These are phyloP conservation scores for Plasmopara halstedii DNA, from an alignment of 352 stramenopile genomes.

Conservation along the genomic window DNA sequence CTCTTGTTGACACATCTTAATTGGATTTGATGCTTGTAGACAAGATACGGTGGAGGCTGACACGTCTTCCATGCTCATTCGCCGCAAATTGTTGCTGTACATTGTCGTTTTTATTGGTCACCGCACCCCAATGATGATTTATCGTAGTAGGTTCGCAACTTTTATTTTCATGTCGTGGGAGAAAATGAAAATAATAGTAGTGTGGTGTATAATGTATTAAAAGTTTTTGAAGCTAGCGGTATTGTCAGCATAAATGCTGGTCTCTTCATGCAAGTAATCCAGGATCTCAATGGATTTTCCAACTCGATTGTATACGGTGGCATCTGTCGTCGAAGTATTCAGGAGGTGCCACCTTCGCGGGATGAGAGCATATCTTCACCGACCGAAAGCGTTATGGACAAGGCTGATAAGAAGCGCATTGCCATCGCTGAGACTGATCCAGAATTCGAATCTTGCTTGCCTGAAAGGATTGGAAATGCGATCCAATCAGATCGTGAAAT, in stretches of 20 bases:
- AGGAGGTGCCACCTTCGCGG: slow-evolving; percentile 12
- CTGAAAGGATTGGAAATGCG: slow-evolving; percentile 9
- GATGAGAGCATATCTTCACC: slow-evolving; percentile 40
- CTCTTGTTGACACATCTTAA: slow-evolving; percentile 1
- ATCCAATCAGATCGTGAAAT: slow-evolving; percentile 17
- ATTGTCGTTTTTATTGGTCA: slow-evolving; percentile 65
- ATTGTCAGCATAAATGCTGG: slow-evolving; percentile 33
- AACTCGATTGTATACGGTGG: slow-evolving; percentile 70
- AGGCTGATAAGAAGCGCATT: slow-evolving; percentile 23
- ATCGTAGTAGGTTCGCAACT: slow-evolving; percentile 36
- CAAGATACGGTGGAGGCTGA: slow-evolving; percentile 58
- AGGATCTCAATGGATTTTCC: slow-evolving; percentile 63
- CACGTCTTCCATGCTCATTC: slow-evolving; percentile 62
- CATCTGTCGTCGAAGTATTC: slow-evolving; percentile 29
- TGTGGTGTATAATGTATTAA: neutral
- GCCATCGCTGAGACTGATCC: slow-evolving; percentile 14
- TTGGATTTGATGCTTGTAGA: slow-evolving; percentile 9
- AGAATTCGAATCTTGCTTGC: slow-evolving; percentile 9
- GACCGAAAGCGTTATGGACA: slow-evolving; percentile 24
- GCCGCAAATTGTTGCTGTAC: slow-evolving; percentile 60
- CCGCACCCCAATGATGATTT: slow-evolving; percentile 63
- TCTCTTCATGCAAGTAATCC: slow-evolving; percentile 45
- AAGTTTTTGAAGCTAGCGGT: slow-evolving; percentile 34
- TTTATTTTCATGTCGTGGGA: neutral
- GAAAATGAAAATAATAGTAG: slow-evolving; percentile 1